A percentile compares a stretch with the other conserved stretches of the same genome.
Evolutionary conservation across 2,329 filamentous ascomycete species (phyloP).

Genomic region (Ophiostoma sp.): DNA sequence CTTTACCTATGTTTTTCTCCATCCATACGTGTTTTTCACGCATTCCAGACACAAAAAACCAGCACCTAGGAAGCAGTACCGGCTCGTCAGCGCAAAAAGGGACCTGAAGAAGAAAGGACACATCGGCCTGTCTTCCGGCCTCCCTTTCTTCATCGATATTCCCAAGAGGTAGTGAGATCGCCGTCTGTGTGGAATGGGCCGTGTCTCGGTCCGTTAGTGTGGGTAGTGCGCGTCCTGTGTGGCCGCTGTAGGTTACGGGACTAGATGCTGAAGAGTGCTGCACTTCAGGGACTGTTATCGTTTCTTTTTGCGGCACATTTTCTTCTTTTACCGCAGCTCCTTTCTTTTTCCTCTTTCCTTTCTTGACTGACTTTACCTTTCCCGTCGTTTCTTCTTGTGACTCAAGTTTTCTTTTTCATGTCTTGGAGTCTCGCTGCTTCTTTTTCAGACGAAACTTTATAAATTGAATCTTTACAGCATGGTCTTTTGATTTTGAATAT

Average conservation of each 20-base stretch:
- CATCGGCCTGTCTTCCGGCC: not conserved
- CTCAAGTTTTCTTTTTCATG: not conserved
- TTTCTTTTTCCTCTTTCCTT: not conserved
- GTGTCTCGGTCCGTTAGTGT: not conserved
- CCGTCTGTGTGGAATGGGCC: not conserved
- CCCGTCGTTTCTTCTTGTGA: conserved; percentile 3
- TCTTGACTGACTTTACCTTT: not conserved
- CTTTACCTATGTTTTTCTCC: not conserved
- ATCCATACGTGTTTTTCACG: not conserved
- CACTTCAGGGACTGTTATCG: not conserved
- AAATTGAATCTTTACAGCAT: not conserved
- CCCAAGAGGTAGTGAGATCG: not conserved
- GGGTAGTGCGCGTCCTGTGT: not conserved
- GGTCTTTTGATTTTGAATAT: not conserved
- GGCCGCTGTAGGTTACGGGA: not conserved
- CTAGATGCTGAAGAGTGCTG: not conserved
- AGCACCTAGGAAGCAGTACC: not conserved
- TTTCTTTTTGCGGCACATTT: not conserved
- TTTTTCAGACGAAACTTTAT: not conserved
- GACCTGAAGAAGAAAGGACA: not conserved
- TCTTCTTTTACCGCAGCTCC: not conserved
- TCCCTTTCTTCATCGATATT: not conserved
- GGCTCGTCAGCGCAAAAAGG: not conserved
- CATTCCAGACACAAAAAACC: not conserved
- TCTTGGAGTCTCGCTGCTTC: not conserved